Evolutionary conservation across 768 basidiomycete species (phyloP).

Genomic region (Epithele typhae): DNA sequence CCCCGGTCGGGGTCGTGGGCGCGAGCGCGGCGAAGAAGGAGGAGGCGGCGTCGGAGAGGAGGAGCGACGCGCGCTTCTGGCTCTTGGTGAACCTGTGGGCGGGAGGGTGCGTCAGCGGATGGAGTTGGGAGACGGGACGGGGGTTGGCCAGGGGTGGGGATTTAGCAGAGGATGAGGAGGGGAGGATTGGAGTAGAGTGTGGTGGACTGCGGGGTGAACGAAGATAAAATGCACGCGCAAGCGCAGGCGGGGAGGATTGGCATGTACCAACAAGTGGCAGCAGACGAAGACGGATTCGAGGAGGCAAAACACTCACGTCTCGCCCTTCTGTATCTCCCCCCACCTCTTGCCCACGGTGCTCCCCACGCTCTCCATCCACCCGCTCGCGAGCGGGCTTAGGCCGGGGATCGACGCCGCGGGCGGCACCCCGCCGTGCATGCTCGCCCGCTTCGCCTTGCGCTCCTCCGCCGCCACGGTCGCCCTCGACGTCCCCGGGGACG

Average conservation of each 20-base stretch:
- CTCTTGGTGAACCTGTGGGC: constrained; percentile 53
- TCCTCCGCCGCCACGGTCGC: constrained; percentile 10
- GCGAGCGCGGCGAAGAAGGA: constrained; percentile 46
- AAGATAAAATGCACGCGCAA: not conserved
- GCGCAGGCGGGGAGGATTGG: too few relatives aligned
- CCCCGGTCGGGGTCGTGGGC: constrained; percentile 23
- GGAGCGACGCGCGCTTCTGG: constrained; percentile 63
- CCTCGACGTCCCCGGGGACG: constrained; percentile 10
- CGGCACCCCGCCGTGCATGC: constrained; percentile 17
- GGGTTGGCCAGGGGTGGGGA: too few relatives aligned
- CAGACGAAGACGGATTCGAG: not conserved
- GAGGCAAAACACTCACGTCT: constrained; percentile 41
- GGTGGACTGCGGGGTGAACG: not conserved
- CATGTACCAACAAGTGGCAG: not conserved
- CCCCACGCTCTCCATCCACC: constrained; percentile 38
- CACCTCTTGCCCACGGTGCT: constrained; percentile 54
- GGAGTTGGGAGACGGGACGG: too few relatives aligned
- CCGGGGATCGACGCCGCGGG: constrained; percentile 39
- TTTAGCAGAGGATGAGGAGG: too few relatives aligned
- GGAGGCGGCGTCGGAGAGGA: constrained; percentile 62
- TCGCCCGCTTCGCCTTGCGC: constrained; percentile 12
- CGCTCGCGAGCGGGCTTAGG: constrained; percentile 27
- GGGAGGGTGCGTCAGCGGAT: constrained; percentile 5
- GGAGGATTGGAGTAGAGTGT: too few relatives aligned
- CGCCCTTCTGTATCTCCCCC: constrained; percentile 49